phyloP scores from a whole-genome alignment of 148 eudicot species.

The Fallopia convolvulus region DNA sequence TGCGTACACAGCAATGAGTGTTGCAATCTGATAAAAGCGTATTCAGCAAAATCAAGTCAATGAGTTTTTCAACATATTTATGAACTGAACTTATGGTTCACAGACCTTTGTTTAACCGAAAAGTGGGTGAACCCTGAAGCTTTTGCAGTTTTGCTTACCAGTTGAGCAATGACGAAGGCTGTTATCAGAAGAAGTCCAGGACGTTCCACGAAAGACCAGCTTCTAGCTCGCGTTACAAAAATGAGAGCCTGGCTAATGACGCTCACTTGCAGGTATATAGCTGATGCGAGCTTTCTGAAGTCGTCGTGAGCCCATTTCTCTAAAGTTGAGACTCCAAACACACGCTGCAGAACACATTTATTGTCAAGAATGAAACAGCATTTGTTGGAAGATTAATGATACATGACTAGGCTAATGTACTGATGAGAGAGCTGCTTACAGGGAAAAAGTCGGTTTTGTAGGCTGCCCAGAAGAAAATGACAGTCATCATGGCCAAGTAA shows the following conservation, averaged over 20 bases:
- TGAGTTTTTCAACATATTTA: neutral
- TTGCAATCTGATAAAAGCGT: conserved; percentile 28
- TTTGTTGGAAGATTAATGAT: neutral
- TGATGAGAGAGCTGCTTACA: conserved; percentile 21
- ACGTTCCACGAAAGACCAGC: conserved; percentile 35
- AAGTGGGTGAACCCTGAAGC: too few relatives aligned
- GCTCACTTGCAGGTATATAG: conserved; percentile 41
- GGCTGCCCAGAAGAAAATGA: conserved; percentile 43
- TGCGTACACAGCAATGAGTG: conserved; percentile 40
- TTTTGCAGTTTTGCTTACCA: conserved; percentile 24
- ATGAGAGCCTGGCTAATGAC: conserved; percentile 36
- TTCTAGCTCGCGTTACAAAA: conserved; percentile 30
- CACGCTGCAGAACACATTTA: conserved; percentile 17
- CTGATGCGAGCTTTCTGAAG: conserved; percentile 39
- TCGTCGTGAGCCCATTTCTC: conserved; percentile 24
- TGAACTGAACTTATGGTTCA: too few relatives aligned
- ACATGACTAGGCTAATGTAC: neutral
- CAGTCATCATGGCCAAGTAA: conserved; percentile 45
- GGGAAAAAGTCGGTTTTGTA: conserved; percentile 43
- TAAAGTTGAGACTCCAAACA: conserved; percentile 28
- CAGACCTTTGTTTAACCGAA: too few relatives aligned
- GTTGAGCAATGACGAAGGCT: conserved; percentile 36
- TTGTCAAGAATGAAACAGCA: neutral
- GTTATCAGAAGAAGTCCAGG: conserved; percentile 29
- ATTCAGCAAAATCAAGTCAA: neutral